Percentiles rank a stretch among this genome's conserved stretches.
These are phyloP conservation scores for Calonectria multiphialidica DNA, from an alignment of 2,329 filamentous ascomycete species.

Conservation along the genomic window DNA sequence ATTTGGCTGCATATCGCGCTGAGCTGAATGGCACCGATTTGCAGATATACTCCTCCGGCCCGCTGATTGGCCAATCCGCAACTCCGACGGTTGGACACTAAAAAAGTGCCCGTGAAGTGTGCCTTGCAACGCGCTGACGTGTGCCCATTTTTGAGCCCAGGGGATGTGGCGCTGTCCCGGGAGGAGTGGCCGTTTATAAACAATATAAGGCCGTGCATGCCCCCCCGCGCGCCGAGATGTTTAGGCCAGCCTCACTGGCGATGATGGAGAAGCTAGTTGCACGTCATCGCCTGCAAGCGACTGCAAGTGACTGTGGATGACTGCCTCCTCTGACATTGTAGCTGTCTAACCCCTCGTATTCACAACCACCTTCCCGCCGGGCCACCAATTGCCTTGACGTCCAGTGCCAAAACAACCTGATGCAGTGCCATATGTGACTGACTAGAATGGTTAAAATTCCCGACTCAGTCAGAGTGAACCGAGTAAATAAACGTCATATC, in stretches of 20 bases:
- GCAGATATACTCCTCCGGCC: not conserved
- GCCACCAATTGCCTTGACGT: not conserved
- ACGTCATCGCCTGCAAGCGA: not conserved
- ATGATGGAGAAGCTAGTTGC: not conserved
- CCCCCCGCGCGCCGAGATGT: not conserved
- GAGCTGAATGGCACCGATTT: not conserved
- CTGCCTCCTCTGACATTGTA: not conserved
- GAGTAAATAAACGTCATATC: not conserved
- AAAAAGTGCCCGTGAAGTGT: conserved; percentile 6
- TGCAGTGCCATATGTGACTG: not conserved
- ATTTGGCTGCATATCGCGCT: not conserved
- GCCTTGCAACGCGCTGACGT: conserved; percentile 5
- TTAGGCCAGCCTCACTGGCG: not conserved
- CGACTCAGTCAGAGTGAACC: not conserved
- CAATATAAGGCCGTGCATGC: not conserved
- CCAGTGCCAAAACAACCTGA: not conserved
- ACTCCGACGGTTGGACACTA: not conserved
- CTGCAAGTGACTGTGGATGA: not conserved
- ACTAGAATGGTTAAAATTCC: not conserved
- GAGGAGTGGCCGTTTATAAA: not conserved
- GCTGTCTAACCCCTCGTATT: too few relatives aligned
- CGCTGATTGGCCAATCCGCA: not conserved
- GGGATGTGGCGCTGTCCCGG: not conserved
- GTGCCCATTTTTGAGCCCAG: not conserved
- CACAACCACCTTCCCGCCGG: not conserved